phyloP scores from a whole-genome alignment of 169 alveolate genomes.

The Plasmodium berghei region DNA sequence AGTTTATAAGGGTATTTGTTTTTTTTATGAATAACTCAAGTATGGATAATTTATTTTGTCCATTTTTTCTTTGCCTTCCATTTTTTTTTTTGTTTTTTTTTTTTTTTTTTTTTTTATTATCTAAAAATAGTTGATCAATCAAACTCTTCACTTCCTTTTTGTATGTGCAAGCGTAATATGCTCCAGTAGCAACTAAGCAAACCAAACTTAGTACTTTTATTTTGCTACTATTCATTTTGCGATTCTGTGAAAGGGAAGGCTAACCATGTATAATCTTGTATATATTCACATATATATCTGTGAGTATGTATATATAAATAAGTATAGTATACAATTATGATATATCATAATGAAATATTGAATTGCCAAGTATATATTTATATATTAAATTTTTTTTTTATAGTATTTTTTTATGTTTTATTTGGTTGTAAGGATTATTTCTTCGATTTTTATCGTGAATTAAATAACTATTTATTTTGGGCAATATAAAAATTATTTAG shows the following conservation, averaged over 20 bases:
- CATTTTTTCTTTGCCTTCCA: background rate
- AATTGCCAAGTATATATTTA: no score
- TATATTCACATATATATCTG: background rate
- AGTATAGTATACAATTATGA: background rate
- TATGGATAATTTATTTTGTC: background rate
- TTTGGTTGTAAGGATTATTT: no score
- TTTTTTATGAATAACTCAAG: no score
- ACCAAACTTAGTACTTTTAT: slow-evolving; percentile 21
- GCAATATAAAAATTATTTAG: no score
- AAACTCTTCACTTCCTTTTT: slow-evolving; percentile 18
- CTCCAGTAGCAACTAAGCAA: slow-evolving; percentile 45
- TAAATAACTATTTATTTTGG: no score
- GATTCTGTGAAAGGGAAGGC: background rate
- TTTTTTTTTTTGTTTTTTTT: background rate
- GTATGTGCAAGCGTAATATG: slow-evolving; percentile 37
- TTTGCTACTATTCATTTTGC: slow-evolving; percentile 6
- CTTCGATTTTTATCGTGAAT: no score
- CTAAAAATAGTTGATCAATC: slow-evolving; percentile 13
- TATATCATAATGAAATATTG: background rate
- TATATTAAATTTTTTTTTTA: no score
- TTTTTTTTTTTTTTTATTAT: slow-evolving; percentile 14
- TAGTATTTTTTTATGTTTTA: no score
- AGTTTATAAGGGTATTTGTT: no score
- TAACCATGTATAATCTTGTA: background rate
- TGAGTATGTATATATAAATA: background rate